Percentiles rank a stretch among this genome's conserved stretches.
Evolutionary conservation across 2,329 filamentous ascomycete species (phyloP).

Genomic region (Ascocoryne sarcoides): DNA sequence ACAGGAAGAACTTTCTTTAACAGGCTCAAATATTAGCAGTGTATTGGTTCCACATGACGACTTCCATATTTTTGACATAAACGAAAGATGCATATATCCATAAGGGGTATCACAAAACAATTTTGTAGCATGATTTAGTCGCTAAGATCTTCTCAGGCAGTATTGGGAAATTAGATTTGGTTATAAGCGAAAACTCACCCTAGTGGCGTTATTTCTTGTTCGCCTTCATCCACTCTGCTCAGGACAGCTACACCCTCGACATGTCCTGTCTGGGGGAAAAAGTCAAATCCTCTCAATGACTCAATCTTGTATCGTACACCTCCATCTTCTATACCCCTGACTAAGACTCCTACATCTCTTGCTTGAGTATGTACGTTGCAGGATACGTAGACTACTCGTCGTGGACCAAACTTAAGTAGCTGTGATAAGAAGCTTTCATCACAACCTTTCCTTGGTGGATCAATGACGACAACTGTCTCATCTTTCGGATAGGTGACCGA

Average conservation of each 20-base stretch:
- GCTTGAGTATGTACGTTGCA: constrained; percentile 99
- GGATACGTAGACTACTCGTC: constrained; percentile 83
- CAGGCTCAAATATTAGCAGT: too few relatives aligned
- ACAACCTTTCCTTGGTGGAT: constrained; percentile 94
- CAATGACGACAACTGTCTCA: constrained; percentile 87
- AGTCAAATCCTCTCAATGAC: constrained; percentile 87
- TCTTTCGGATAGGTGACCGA: constrained; percentile 64
- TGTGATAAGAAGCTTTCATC: constrained; percentile 77
- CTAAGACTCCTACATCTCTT: constrained; percentile 79
- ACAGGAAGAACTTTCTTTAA: too few relatives aligned
- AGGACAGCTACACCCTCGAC: constrained; percentile 61
- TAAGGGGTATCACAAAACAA: too few relatives aligned
- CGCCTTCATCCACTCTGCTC: constrained; percentile 42
- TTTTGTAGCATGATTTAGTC: too few relatives aligned
- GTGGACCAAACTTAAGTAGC: constrained; percentile 67
- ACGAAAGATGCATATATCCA: too few relatives aligned
- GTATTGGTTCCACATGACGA: too few relatives aligned
- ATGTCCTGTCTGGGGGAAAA: constrained; percentile 81
- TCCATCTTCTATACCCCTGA: constrained; percentile 52
- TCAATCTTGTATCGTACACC: constrained; percentile 68
- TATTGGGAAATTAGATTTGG: too few relatives aligned
- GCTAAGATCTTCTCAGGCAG: too few relatives aligned
- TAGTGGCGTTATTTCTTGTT: background rate
- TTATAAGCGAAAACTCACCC: too few relatives aligned
- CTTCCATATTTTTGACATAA: too few relatives aligned